These are phyloP conservation scores for Fusarium concolor DNA, from an alignment of 2,329 filamentous ascomycete genomes.

Conservation along the genomic window DNA sequence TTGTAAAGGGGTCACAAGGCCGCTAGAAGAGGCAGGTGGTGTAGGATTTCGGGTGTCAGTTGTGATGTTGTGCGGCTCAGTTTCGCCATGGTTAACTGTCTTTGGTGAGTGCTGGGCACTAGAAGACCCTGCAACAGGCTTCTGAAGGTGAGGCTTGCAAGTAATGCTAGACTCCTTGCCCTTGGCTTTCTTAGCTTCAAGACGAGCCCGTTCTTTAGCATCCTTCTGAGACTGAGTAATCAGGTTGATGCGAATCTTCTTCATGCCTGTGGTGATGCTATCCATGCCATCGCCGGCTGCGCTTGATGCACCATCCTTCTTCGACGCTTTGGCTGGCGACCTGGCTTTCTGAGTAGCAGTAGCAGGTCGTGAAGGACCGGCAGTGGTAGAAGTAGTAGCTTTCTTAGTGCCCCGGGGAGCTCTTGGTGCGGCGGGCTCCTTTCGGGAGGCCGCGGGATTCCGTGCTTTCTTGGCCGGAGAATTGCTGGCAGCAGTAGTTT, in stretches of 20 bases:
- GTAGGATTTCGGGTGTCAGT: constrained; percentile 23
- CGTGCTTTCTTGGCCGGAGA: constrained; percentile 71
- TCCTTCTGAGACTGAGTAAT: constrained; percentile 70
- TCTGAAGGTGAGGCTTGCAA: neutral
- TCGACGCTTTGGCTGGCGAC: constrained; percentile 22
- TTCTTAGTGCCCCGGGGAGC: constrained; percentile 55
- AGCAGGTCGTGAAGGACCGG: constrained; percentile 28
- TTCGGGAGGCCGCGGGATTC: constrained; percentile 57
- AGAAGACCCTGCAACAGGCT: neutral
- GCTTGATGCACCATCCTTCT: constrained; percentile 26
- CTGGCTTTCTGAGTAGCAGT: constrained; percentile 24
- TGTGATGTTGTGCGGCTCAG: too few species aligned
- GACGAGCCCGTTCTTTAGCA: constrained; percentile 57
- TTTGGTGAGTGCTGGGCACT: constrained; percentile 4
- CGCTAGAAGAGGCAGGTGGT: constrained; percentile 44
- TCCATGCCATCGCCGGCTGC: constrained; percentile 59
- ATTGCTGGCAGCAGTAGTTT: constrained; percentile 53
- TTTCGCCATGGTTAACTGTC: neutral
- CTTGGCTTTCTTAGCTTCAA: constrained; percentile 39
- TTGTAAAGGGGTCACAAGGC: constrained; percentile 42
- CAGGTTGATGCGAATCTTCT: constrained; percentile 72
- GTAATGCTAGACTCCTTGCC: constrained; percentile 2
- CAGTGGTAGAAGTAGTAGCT: constrained; percentile 31
- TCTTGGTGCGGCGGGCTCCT: constrained; percentile 51
- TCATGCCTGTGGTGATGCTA: constrained; percentile 68